Evolutionary conservation across 345 rosid genomes (phyloP), one percentile per base, ranked within the genome.

Genomic region (Fremontodendron californicum): DNA sequence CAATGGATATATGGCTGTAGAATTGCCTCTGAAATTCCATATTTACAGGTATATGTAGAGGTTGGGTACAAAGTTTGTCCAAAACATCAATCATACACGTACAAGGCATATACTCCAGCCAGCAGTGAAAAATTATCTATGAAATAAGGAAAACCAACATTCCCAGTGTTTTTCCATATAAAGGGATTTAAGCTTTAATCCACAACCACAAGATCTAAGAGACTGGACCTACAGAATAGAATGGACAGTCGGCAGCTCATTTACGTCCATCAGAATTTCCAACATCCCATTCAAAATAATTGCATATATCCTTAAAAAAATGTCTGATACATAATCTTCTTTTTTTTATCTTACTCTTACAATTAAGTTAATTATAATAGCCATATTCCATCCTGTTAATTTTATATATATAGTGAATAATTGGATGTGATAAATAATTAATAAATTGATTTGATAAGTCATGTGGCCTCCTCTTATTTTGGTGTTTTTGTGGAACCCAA

Each of bases 401-500:
- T 63, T 6, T 63, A 31, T 21, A 19, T 54, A 16, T 33, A 31
- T 62, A 7, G 35, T 0, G 0, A 31, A 16, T 16, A 29, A 21
- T 64, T 37, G 13, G 49, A 39, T 40, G 10, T 40, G n/a, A 37
- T 40, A 39, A 39, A 66, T 16, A 2, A 37, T 40, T n/a, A 39
- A 66, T 16, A 2, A 67, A 42, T 67, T 67, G 72, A 67, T 67
- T 67, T 21, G 51, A 42, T 67, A 2, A 67, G 51, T 42, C 51
- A 21, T 42, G 72, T 39, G 46, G 69, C 11, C 25, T 7, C 43
- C 29, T 70, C 48, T 48, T 8, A 52, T 13, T 16, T 70, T 70
- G 25, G 74, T 48, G 74, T 49, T 9, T 19, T 9, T 49, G 74
- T 71, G 57, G 57, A 67, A 67, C 51, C 49, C 72, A 67, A 67